phyloP scores from a whole-genome alignment of 108 stramenopile species.

The Pseudonitzschia multiseries region DNA sequence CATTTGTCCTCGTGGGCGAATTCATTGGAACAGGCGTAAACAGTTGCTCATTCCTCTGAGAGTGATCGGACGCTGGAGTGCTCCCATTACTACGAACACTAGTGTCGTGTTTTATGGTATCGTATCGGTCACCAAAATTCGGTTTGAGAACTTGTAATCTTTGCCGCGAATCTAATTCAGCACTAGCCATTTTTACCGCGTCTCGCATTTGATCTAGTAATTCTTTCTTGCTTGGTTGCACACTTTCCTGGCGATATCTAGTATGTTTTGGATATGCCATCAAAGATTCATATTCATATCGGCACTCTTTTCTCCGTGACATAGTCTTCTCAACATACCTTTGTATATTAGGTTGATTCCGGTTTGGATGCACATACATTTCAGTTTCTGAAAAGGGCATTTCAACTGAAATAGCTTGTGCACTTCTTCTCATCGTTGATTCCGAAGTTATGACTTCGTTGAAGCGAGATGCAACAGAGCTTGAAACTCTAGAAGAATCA shows the following conservation, averaged over 20 bases:
- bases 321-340: background rate
- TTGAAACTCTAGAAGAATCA: no score
- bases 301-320: background rate
- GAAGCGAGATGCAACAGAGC: no score
- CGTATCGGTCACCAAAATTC: background rate
- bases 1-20: background rate
- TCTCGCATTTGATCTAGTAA: conserved; percentile 7
- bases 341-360: background rate
- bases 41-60: background rate
- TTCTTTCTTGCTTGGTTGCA: background rate
- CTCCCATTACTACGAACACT: background rate
- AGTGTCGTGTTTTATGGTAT: background rate
- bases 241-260: background rate
- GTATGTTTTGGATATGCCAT: background rate
- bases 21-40: background rate
- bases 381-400: background rate
- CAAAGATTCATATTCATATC: conserved; percentile 6
- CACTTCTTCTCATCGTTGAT: background rate
- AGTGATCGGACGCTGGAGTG: background rate
- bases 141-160: background rate
- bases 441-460: no score
- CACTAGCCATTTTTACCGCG: conserved; percentile 2
- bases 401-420: background rate
- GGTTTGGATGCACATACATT: background rate
- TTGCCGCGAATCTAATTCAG: background rate